Evolutionary conservation across 306 rosid species (phyloP), one percentile per base, ranked within the genome.

Genomic region (Cercis canadensis): DNA sequence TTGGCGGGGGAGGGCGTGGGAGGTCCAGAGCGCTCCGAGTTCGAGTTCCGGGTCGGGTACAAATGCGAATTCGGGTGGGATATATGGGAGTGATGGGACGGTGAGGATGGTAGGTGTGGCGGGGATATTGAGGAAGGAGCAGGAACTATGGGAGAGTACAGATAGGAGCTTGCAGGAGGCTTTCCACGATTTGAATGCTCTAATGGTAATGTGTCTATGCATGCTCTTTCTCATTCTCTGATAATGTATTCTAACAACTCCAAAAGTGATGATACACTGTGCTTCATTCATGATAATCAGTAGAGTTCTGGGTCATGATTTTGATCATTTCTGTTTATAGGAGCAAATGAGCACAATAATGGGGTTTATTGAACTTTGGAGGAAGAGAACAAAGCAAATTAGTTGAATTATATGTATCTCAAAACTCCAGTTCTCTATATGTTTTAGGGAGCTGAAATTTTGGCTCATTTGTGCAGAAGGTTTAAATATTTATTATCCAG

Each of bases 81-180:
- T 90, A 57, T 88, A 84, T 77, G 51, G 92, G 29, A 84, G 76
- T 41, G 96, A 91, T n/a, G 99, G 99, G 71, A 81, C 89, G 34
- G 88, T 91, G 78, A 82, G 91, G 83, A 94, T 94, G 97, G 97
- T 85, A 31, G 99, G 99, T 21, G 97, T 94, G 62, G 78, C 99
- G 4, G 99, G 99, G 80, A 94, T 94, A 69, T 68, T 94, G 80
- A 91, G 96, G 84, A 94, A 89, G 77, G 99, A 94, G 67, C 98
- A 94, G 86, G 98, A 90, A 77, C 86, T 87, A 92, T 91, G 97
- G 97, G 98, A 94, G 84, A 94, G 90, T 70, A 90, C 98, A 51
- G 98, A 94, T 78, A 90, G 76, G 83, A 94, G 96, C 82, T 82
- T 94, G 87, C 96, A 90, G 73, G 97, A 94, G 1, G 98, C 98